These are phyloP conservation scores for Quercus agrifolia DNA, from an alignment of 306 rosid species.

Conservation along the genomic window DNA sequence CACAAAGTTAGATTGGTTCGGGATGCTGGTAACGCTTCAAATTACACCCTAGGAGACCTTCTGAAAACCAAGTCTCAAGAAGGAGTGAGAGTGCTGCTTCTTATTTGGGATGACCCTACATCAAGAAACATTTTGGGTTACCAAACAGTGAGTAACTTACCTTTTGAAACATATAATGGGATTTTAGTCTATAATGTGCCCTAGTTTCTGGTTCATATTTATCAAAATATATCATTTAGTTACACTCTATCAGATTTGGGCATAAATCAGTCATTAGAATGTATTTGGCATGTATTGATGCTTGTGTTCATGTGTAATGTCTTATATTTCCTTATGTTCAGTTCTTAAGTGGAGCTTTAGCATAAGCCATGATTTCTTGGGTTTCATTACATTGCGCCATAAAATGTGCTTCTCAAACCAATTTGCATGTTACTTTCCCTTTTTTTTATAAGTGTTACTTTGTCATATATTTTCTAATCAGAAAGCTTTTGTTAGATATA, in stretches of 20 bases:
- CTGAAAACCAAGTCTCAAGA: conserved; percentile 84
- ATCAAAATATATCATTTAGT: neutral
- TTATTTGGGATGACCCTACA: conserved; percentile 97
- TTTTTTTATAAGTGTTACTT: neutral
- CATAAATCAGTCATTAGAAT: neutral
- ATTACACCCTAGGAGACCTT: conserved; percentile 64
- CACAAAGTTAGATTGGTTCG: conserved; percentile 78
- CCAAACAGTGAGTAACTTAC: conserved; percentile 58
- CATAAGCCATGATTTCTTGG: neutral
- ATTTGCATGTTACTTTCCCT: neutral
- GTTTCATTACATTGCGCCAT: neutral
- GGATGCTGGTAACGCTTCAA: conserved; percentile 45
- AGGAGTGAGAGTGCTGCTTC: conserved; percentile 96
- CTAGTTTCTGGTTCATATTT: neutral
- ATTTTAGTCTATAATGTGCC: conserved; percentile 1
- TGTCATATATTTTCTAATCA: neutral
- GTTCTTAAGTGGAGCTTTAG: neutral
- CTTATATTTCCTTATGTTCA: conserved; percentile 9
- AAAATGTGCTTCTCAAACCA: neutral
- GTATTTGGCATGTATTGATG: neutral
- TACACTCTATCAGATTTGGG: neutral
- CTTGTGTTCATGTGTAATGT: conserved; percentile 1
- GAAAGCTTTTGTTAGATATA: neutral
- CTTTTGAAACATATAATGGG: conserved; percentile 2
- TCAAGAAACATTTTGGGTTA: conserved; percentile 90